A percentile compares a stretch with the other conserved stretches of the same genome.
Evolutionary conservation across 495 filamentous ascomycete genomes (phyloP).

Genomic region (Rostrohypoxylon terebratum): DNA sequence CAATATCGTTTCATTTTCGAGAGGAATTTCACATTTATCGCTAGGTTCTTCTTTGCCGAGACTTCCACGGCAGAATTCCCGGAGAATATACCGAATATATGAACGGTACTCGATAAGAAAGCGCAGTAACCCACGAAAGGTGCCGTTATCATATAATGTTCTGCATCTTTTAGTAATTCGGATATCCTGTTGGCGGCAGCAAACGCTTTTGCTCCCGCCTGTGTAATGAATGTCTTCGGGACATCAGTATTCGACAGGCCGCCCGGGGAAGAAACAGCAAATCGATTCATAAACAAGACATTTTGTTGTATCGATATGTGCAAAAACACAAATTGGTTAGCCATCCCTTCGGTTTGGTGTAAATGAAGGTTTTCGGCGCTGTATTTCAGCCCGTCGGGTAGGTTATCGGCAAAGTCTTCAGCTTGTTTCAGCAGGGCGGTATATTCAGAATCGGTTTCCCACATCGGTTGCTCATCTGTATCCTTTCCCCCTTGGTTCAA

Average conservation of each 20-base stretch:
- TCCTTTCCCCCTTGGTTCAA: conserved; percentile 92
- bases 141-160: conserved; percentile 82
- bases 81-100: conserved; percentile 92
- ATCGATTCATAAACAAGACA: conserved; percentile 89
- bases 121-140: conserved; percentile 96
- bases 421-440: conserved; percentile 75
- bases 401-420: conserved; percentile 72
- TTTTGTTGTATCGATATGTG: conserved; percentile 92
- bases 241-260: conserved; percentile 77
- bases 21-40: conserved; percentile 88
- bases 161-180: conserved; percentile 80
- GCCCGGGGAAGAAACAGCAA: conserved; percentile 79
- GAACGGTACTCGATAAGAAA: conserved; percentile 90
- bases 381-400: conserved; percentile 79
- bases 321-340: conserved; percentile 93
- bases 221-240: conserved; percentile 81
- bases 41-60: conserved; percentile 85
- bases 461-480: conserved; percentile 78
- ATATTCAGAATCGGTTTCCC: conserved; percentile 84
- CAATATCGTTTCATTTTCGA: conserved; percentile 96
- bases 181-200: conserved; percentile 93
- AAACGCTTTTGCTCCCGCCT: conserved; percentile 79
- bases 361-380: conserved; percentile 84
- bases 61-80: conserved; percentile 77
- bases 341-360: conserved; percentile 84